Evolutionary conservation across 2,329 filamentous ascomycete genomes (phyloP).

Genomic region (Aspergillus melleus): DNA sequence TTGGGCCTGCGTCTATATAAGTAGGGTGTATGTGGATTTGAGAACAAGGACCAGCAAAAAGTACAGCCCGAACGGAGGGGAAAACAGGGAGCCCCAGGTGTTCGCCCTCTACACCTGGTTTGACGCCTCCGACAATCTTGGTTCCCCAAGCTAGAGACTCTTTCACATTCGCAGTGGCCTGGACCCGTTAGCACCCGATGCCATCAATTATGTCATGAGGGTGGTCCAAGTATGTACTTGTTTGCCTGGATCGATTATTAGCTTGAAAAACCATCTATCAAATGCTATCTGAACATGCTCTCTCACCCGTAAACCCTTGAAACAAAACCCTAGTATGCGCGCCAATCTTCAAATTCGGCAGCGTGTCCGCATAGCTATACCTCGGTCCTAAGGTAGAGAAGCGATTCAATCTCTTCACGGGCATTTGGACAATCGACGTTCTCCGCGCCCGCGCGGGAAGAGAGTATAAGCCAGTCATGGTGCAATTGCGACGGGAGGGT

Average conservation of each 20-base stretch:
- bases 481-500: neutral
- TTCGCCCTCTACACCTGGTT: conserved; percentile 67
- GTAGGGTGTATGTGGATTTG: neutral
- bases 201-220: neutral
- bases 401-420: conserved; percentile 10
- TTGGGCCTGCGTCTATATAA: conserved; percentile 55
- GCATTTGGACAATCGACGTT: conserved; percentile 4
- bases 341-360: conserved; percentile 66
- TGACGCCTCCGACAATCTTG: conserved; percentile 76
- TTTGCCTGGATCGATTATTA: conserved; percentile 28
- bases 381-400: conserved; percentile 36
- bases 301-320: conserved; percentile 66
- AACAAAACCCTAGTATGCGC: conserved; percentile 67
- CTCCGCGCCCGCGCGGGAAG: conserved; percentile 23
- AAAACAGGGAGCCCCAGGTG: conserved; percentile 73
- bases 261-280: conserved; percentile 10
- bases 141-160: conserved; percentile 78
- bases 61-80: conserved; percentile 62
- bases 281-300: neutral
- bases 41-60: too few species aligned
- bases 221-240: conserved; percentile 27
- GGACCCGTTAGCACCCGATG: conserved; percentile 30
- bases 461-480: conserved; percentile 21
- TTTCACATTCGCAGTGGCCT: conserved; percentile 71
- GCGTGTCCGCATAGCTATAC: conserved; percentile 58